Conservation (phyloP, 768 basidiomycete genomes). For the Tylopilus rubrobrunneus region DNA sequence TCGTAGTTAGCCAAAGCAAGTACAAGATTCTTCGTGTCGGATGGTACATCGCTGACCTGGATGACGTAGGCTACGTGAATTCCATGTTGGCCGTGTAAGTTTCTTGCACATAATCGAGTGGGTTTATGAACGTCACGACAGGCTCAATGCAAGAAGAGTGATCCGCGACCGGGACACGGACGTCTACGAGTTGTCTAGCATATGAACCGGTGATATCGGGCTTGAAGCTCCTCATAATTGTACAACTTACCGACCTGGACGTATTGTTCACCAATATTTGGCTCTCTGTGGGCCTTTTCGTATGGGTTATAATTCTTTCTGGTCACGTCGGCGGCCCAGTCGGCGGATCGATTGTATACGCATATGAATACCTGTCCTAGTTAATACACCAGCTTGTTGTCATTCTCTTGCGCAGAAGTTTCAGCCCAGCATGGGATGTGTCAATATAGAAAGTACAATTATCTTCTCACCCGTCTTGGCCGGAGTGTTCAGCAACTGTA, state of each 20-base stretch:
- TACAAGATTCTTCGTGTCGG: background rate
- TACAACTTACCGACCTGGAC: background rate
- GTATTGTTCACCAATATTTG: background rate
- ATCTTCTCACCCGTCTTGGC: too few relatives aligned
- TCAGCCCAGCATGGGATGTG: too few relatives aligned
- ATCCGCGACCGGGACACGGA: conserved; percentile 7
- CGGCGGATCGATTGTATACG: too few relatives aligned
- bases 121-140: background rate
- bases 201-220: background rate
- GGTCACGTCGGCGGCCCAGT: too few relatives aligned
- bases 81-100: conserved; percentile 14
- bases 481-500: too few relatives aligned
- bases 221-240: background rate
- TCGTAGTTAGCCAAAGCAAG: conserved; percentile 5
- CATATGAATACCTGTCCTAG: background rate
- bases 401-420: too few relatives aligned
- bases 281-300: background rate
- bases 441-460: too few relatives aligned
- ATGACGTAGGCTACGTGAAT: conserved; percentile 8
- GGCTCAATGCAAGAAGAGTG: conserved; percentile 9
- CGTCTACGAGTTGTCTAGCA: background rate
- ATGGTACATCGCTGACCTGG: background rate
- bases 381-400: background rate
- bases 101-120: background rate
- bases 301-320: background rate